Conservation (phyloP, 2,329 filamentous ascomycete species). For the Curvularia sp. region DNA sequence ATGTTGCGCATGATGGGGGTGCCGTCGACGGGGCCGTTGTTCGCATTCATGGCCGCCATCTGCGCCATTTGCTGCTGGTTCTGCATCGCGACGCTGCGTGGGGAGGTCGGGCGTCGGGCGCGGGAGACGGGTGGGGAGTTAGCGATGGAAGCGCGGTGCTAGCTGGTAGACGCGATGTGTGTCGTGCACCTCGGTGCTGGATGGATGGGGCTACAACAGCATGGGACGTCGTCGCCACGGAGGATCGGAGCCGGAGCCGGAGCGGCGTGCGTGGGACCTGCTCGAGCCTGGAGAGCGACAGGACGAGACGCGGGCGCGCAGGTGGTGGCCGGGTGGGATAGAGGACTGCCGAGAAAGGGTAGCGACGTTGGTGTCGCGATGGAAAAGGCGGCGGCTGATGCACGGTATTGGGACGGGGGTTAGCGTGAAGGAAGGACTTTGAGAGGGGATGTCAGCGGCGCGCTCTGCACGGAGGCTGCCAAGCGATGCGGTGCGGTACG, state of each 20-base stretch:
- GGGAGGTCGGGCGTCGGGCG: conserved; percentile 27
- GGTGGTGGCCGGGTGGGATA: conserved; percentile 11
- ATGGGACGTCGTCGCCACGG: conserved; percentile 42
- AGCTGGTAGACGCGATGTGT: conserved; percentile 21
- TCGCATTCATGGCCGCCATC: conserved; percentile 71
- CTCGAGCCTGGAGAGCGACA: conserved; percentile 3
- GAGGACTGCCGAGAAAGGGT: conserved; percentile 13
- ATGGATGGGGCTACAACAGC: conserved; percentile 34
- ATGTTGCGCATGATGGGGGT: conserved; percentile 71
- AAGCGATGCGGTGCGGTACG: conserved; percentile 7
- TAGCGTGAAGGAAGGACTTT: conserved; percentile 24
- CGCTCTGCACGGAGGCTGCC: conserved; percentile 16
- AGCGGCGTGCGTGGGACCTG: conserved; percentile 23
- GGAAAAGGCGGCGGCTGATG: conserved; percentile 28
- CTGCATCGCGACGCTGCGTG: conserved; percentile 42
- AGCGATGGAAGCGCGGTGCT: conserved; percentile 25
- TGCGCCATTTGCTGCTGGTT: conserved; percentile 65
- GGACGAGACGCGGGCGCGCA: conserved; percentile 18
- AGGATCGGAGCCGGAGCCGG: conserved; percentile 25
- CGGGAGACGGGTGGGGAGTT: conserved; percentile 23
- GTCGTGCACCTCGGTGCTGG: conserved; percentile 38
- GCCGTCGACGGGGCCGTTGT: conserved; percentile 68
- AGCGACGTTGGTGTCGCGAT: conserved; percentile 20
- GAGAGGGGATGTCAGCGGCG: conserved; percentile 18
- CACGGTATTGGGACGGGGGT: conserved; percentile 22